Evolutionary conservation across 1,139 yeast species (phyloP).

Genomic region (Blastobotrys buckinghamii): DNA sequence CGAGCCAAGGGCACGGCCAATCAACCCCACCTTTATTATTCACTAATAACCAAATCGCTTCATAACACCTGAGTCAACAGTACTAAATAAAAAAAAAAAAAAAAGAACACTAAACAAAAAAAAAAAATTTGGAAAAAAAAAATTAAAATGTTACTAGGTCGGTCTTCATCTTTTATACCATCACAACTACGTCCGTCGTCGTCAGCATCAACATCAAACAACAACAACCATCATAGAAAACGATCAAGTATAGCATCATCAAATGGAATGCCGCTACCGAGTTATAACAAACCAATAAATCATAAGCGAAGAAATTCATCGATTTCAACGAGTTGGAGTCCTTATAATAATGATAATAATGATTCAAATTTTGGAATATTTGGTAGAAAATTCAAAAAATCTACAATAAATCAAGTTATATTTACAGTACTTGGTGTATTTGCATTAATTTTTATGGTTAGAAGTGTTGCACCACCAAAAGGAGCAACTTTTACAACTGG

Average conservation of each 20-base stretch:
- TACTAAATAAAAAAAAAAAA: too few relatives aligned
- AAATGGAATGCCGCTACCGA: slow-evolving; percentile 1
- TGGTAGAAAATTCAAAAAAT: background rate
- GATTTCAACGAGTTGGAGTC: background rate
- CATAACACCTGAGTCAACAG: too few relatives aligned
- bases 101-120: too few relatives aligned
- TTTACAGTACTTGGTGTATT: background rate
- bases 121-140: background rate
- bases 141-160: background rate
- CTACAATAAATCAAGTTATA: background rate
- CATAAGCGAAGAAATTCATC: background rate
- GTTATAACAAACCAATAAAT: background rate
- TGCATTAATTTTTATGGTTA: background rate
- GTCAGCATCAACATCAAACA: background rate
- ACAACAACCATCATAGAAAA: background rate
- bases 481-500: background rate
- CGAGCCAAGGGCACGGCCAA: too few relatives aligned
- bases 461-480: background rate
- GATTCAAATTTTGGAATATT: too few relatives aligned
- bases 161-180: slow-evolving; percentile 1
- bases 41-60: too few relatives aligned
- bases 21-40: too few relatives aligned
- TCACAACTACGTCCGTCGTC: background rate
- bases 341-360: background rate
- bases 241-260: slow-evolving; percentile 1